Evolutionary conservation across 257 asterid genomes (phyloP).

Genomic region (Solanum arcanum): DNA sequence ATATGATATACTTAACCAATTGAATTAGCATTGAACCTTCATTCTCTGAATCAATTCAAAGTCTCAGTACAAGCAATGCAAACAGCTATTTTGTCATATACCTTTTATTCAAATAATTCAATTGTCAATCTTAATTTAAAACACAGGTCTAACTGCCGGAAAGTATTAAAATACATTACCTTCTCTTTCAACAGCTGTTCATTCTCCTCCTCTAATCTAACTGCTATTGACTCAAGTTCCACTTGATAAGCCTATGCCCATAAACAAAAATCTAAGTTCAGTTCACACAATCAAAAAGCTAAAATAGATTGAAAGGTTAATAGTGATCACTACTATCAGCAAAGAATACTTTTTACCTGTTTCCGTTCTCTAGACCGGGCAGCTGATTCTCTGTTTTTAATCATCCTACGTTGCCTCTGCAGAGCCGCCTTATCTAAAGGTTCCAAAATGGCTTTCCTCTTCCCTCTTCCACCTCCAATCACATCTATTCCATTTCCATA

Average conservation of each 20-base stretch:
- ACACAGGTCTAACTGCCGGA: neutral
- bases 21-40: neutral
- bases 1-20: neutral
- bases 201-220: slow-evolving; percentile 76
- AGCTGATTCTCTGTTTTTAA: slow-evolving; percentile 95
- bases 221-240: slow-evolving; percentile 79
- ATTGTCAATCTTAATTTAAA: neutral
- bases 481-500: slow-evolving; percentile 15
- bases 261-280: neutral
- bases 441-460: slow-evolving; percentile 63
- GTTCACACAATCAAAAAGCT: neutral
- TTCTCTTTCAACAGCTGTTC: slow-evolving; percentile 54
- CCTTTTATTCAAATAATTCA: neutral
- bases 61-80: neutral
- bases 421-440: slow-evolving; percentile 62
- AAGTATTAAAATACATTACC: slow-evolving; percentile 26
- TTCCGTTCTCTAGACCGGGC: slow-evolving; percentile 98
- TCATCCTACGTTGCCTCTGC: slow-evolving; percentile 75
- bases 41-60: neutral
- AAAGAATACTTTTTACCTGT: slow-evolving; percentile 42
- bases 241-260: slow-evolving; percentile 53
- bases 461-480: slow-evolving; percentile 33
- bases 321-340: neutral
- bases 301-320: neutral
- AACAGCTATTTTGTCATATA: neutral